Conservation (phyloP, 768 basidiomycete genomes). For the Russula virescens region DNA sequence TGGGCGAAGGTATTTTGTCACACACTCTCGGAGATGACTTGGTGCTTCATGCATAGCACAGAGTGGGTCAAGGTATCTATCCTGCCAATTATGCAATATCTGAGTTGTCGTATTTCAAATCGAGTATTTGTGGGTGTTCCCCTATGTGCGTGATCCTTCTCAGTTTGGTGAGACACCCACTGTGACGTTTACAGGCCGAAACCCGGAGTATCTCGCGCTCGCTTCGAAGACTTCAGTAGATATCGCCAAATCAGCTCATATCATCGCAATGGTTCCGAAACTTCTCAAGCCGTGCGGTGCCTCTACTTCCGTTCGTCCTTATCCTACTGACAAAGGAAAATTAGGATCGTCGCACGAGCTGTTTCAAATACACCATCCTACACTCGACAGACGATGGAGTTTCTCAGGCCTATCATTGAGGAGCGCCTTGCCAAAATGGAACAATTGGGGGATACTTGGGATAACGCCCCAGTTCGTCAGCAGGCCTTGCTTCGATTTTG, state of each 20-base stretch:
- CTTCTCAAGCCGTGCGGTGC: conserved; percentile 42
- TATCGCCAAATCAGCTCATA: conserved; percentile 31
- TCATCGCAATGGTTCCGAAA: conserved; percentile 37
- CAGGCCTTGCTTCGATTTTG: not conserved
- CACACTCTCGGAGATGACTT: conserved; percentile 15
- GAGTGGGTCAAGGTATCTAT: conserved; percentile 35
- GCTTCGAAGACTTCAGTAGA: conserved; percentile 35
- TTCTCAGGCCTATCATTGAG: conserved; percentile 7
- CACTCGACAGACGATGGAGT: not conserved
- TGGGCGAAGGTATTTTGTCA: conserved; percentile 17
- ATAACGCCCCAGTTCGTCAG: conserved; percentile 2
- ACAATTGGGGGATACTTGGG: too few relatives aligned
- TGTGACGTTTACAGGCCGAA: conserved; percentile 32
- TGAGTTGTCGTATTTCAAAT: conserved; percentile 1
- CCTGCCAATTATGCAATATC: conserved; percentile 16
- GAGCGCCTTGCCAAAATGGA: conserved; percentile 12
- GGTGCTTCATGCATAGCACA: conserved; percentile 10
- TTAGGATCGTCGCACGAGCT: conserved; percentile 28
- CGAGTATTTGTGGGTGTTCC: conserved; percentile 40
- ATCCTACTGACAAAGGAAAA: conserved; percentile 23
- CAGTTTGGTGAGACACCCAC: not conserved
- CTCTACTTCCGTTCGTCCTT: conserved; percentile 19
- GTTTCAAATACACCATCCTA: conserved; percentile 5
- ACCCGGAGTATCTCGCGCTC: conserved; percentile 38
- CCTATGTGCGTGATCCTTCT: conserved; percentile 29